Percentiles rank a stretch among this genome's conserved stretches.
Conservation (phyloP, 1,139 yeast genomes). For the Blastobotrys buckinghamii region DNA sequence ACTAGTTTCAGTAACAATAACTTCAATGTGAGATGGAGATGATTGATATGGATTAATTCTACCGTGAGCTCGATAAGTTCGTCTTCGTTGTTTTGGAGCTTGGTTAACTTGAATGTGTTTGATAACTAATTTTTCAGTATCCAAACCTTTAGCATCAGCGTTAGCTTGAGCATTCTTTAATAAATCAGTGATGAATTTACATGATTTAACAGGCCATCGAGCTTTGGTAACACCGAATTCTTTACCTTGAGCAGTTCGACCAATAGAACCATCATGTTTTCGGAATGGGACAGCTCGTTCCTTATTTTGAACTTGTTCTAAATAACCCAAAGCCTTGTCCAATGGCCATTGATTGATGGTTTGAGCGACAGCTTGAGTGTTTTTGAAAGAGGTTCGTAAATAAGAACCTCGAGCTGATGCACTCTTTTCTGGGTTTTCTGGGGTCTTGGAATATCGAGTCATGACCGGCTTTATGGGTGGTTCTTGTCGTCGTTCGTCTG, state of each 20-base stretch:
- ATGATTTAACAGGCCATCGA: conserved; percentile 99
- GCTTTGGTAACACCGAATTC: conserved; percentile 99
- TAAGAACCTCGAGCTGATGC: conserved; percentile 99
- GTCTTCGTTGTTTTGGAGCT: conserved; percentile 99
- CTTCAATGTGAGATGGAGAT: conserved; percentile 98
- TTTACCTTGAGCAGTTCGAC: conserved; percentile 99
- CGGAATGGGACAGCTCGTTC: conserved; percentile 99
- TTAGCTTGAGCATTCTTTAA: conserved; percentile 97
- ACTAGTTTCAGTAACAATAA: conserved; percentile 91
- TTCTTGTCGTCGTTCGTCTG: conserved; percentile 1
- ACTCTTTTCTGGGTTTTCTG: conserved; percentile 99
- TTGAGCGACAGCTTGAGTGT: conserved; percentile 99
- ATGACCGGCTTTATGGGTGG: conserved; percentile 29
- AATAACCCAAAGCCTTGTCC: conserved; percentile 92
- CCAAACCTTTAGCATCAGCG: conserved; percentile 99
- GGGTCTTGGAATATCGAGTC: conserved; percentile 98
- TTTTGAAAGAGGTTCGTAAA: conserved; percentile 99
- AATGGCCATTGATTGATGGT: conserved; percentile 98
- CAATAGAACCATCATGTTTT: conserved; percentile 93
- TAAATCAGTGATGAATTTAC: conserved; percentile 90
- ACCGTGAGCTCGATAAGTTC: conserved; percentile 99
- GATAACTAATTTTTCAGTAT: conserved; percentile 85
- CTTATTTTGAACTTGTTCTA: conserved; percentile 94
- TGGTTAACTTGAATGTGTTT: conserved; percentile 99
- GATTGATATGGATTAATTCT: conserved; percentile 99